A percentile compares a stretch with the other conserved stretches of the same genome.
phyloP scores from a whole-genome alignment of 768 basidiomycete species.

The Boletus sensibilis region DNA sequence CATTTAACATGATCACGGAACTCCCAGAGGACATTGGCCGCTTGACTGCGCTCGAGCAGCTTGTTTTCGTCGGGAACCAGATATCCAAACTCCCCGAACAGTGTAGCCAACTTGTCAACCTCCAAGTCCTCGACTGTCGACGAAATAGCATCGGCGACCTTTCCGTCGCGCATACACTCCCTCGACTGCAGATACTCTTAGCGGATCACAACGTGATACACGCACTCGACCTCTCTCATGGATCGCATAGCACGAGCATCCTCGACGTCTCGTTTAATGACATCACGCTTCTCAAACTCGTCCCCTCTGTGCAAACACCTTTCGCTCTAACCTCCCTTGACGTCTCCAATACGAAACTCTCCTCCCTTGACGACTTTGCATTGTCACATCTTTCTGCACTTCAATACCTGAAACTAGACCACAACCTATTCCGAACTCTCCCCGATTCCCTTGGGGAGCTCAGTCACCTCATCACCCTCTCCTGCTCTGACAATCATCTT shows the following conservation, averaged over 20 bases:
- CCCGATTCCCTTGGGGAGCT: constrained; percentile 84
- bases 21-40: constrained; percentile 79
- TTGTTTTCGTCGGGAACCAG: constrained; percentile 86
- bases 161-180: constrained; percentile 63
- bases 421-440: constrained; percentile 82
- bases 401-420: constrained; percentile 69
- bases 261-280: constrained; percentile 87
- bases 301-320: constrained; percentile 44
- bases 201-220: constrained; percentile 85
- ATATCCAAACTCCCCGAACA: constrained; percentile 69
- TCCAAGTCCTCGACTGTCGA: constrained; percentile 78
- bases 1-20: constrained; percentile 86
- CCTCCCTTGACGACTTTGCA: constrained; percentile 72
- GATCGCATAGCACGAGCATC: constrained; percentile 53
- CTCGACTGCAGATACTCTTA: constrained; percentile 61
- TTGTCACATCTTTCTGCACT: constrained; percentile 74
- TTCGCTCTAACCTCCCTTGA: constrained; percentile 75
- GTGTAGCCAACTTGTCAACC: constrained; percentile 51
- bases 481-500: constrained; percentile 90
- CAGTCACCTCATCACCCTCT: constrained; percentile 64
- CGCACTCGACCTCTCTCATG: constrained; percentile 75
- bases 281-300: constrained; percentile 72
- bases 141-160: constrained; percentile 83
- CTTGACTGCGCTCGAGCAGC: constrained; percentile 62
- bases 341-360: constrained; percentile 85